Base-by-base conservation (phyloP, 768 basidiomycete genomes). In the Pisolithus sp. region DNA sequence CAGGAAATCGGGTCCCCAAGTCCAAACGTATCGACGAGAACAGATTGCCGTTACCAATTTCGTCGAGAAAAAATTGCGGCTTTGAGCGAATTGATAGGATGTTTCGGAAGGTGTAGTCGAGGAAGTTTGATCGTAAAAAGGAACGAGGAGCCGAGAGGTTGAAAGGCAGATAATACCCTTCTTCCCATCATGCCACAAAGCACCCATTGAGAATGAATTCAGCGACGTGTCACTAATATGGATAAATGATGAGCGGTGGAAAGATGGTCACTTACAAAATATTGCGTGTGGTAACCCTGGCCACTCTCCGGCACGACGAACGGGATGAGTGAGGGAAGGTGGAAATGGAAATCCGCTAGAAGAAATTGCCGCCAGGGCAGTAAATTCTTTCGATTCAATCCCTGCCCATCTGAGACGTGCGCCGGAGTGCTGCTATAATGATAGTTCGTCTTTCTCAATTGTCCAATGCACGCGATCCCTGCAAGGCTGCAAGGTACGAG, bases 51-150 rank as follows among this genome's bases (percentile, higher is more conserved):
- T 30, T 58, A 55, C 60, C 57, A 49, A 54, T 48, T 49, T 51
- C 57, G 60, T 64, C 51, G 53, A 68, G 67, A 59, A 37, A 17
- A 30, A 21, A 48, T 48, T 46, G 41, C 51, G 60, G 59, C 66
- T 62, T 60, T 62, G 68, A 62, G 62, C 64, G 59, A 68, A 64
- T 59, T 69, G 68, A 68, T 68, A 66, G 66, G 57, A 68, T 68
- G 63, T 69, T 58, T 31, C 57, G 68, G 57, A 62, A 53, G 53
- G 52, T 65, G 66, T 66, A 55, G 62, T 68, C 64, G 66, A 68
- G 66, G 64, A 68, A 66, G 63, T 68, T 62, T 69, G 66, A 68
- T 68, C 56, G 49, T 51, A 64, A 45, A 57, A 58, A 59, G 66
- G 63, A 57, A 60, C 58, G 46, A 54, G 48, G 46, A 34, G 41